Evolutionary conservation across 1,284 basidiomycete species (phyloP), one percentile per base, ranked within the genome.

Genomic region (Fistulinella cinereoalba): DNA sequence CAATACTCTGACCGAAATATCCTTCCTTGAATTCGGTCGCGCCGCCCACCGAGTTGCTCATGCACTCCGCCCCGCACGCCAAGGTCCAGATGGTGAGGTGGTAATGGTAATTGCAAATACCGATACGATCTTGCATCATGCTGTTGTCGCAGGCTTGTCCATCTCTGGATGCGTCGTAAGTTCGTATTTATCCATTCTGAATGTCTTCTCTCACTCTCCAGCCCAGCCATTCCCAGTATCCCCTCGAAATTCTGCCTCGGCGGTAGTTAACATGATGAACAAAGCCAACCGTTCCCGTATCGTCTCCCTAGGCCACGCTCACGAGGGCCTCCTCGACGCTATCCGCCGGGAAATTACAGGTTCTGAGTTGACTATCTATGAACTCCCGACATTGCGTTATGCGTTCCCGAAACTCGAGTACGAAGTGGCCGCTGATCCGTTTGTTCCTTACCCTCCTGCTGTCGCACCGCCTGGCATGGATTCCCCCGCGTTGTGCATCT

Each of bases 151-250:
- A 0, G 68, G 68, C 5, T 41, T 71, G 11, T 60, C 56, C 0
- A 36, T 59, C 6, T 60, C 68, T 11, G 68, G 70, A 32, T 51
- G 57, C 15, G 54, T 61, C n/a, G 66, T 68, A 29, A 4, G 44
- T 41, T 25, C 13, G 38, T n/a, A 15, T 54, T 49, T 3, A 19
- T 8, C 15, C 5, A 24, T 21, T 13, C 36, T 21, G n/a, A 2
- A 2, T 9, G 7, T 4, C 5, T 10, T 6, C 32, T 38, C 37
- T 52, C 37, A 47, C 6, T 19, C 23, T 24, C 7, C 3, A 3
- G 0, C 29, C n/a, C 41, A 71, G 69, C 69, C 70, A 6, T 70
- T 72, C 40, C 61, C 58, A 0, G 60, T 59, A 1, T 71, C 70
- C 0, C 56, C 57, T 1, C 57, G 69, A 19, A 71, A 71, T 27